Percentiles rank a stretch among this genome's conserved stretches.
Conservation (phyloP, 2,329 filamentous ascomycete species). For the Thelonectria rubi region DNA sequence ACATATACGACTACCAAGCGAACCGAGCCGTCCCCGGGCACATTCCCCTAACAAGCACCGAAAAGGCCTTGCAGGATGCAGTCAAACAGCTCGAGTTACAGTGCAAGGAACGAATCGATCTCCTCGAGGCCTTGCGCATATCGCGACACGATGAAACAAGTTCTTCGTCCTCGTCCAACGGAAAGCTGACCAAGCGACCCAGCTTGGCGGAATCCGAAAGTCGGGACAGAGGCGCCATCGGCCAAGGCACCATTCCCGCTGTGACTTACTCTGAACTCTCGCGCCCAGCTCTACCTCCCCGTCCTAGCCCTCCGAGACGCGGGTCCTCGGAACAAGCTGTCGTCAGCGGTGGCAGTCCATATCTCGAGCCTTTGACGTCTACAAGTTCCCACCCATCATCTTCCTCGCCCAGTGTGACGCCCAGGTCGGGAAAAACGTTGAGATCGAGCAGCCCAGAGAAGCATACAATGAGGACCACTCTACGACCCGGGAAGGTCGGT, state of each 20-base stretch:
- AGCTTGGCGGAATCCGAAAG: constrained; percentile 32
- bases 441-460: constrained; percentile 68
- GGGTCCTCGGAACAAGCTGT: constrained; percentile 61
- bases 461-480: constrained; percentile 69
- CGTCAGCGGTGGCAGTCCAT: constrained; percentile 45
- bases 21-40: constrained; percentile 76
- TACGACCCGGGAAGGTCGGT: constrained; percentile 59
- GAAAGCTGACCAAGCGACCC: constrained; percentile 37
- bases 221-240: constrained; percentile 70
- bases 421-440: constrained; percentile 50
- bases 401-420: constrained; percentile 41
- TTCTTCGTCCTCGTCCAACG: constrained; percentile 31
- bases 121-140: constrained; percentile 81
- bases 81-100: constrained; percentile 85
- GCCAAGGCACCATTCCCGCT: constrained; percentile 82
- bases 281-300: constrained; percentile 67
- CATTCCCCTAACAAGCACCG: constrained; percentile 79
- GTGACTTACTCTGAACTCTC: constrained; percentile 83
- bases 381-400: constrained; percentile 40
- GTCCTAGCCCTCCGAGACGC: constrained; percentile 65
- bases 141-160: constrained; percentile 58
- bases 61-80: constrained; percentile 83
- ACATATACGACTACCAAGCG: constrained; percentile 87
- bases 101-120: constrained; percentile 90
- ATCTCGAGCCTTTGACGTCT: constrained; percentile 27